phyloP scores from a whole-genome alignment of 164 flowering plant species.

The Saururus chinensis region DNA sequence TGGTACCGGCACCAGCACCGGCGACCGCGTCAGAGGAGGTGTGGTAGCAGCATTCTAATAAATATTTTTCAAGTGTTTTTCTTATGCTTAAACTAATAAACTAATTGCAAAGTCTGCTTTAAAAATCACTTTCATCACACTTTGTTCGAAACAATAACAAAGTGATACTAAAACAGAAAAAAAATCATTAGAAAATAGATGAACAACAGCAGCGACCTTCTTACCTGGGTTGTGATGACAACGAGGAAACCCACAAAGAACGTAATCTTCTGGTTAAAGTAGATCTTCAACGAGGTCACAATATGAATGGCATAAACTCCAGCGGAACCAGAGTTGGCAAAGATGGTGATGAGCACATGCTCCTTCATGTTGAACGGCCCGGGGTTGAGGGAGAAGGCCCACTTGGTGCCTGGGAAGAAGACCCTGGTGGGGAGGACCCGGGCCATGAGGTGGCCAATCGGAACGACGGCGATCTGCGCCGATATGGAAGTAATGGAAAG shows the following conservation, averaged over 20 bases:
- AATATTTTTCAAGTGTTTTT: too few relatives aligned
- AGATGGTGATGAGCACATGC: slow-evolving; percentile 87
- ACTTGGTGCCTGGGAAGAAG: slow-evolving; percentile 45
- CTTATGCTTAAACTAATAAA: too few relatives aligned
- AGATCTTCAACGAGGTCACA: slow-evolving; percentile 67
- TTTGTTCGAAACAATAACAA: too few relatives aligned
- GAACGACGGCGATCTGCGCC: slow-evolving; percentile 93
- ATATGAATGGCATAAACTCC: slow-evolving; percentile 81
- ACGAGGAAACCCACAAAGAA: background rate
- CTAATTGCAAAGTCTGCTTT: too few relatives aligned
- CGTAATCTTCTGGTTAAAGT: slow-evolving; percentile 28
- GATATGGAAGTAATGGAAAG: slow-evolving; percentile 67
- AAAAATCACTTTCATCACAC: too few relatives aligned
- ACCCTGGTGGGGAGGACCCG: slow-evolving; percentile 33
- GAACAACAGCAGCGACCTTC: too few relatives aligned
- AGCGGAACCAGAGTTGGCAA: slow-evolving; percentile 90
- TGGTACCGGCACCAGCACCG: too few relatives aligned
- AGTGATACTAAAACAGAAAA: too few relatives aligned
- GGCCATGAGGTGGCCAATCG: slow-evolving; percentile 85
- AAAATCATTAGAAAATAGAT: too few relatives aligned
- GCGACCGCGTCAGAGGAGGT: too few relatives aligned
- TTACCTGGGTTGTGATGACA: slow-evolving; percentile 22
- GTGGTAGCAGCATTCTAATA: too few relatives aligned
- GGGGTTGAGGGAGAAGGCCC: slow-evolving; percentile 73
- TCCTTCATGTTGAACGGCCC: slow-evolving; percentile 94